Percentiles rank a stretch among this genome's conserved stretches.
Evolutionary conservation across 2,329 filamentous ascomycete species (phyloP).

Genomic region (Nemania sp.): DNA sequence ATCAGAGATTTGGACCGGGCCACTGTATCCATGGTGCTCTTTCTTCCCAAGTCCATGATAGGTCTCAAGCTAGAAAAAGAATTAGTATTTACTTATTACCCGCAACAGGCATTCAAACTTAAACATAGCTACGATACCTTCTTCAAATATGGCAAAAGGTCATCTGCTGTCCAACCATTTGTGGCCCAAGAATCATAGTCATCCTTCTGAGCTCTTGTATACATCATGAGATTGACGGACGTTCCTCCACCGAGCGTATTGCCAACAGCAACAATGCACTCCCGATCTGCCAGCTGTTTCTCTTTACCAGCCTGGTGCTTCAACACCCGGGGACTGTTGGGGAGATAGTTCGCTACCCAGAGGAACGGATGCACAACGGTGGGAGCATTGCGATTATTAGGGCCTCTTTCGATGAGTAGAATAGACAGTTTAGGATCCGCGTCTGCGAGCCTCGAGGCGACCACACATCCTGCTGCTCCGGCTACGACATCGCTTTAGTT

Average conservation of each 20-base stretch:
- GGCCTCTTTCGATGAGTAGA: slow-evolving; percentile 23
- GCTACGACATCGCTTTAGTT: too few species aligned
- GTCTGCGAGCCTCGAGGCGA: slow-evolving; percentile 20
- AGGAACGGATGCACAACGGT: neutral
- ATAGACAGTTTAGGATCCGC: slow-evolving; percentile 13
- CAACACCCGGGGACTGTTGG: neutral
- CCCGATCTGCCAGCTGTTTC: neutral
- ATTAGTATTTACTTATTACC: too few species aligned
- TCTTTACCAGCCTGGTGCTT: neutral
- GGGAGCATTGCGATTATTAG: neutral
- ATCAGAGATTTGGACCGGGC: slow-evolving; percentile 43
- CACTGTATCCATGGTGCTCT: slow-evolving; percentile 50
- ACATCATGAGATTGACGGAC: slow-evolving; percentile 52
- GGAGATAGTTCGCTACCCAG: neutral
- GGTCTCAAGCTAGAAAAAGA: slow-evolving; percentile 13
- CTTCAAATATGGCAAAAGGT: slow-evolving; percentile 53
- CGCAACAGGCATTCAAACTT: too few species aligned
- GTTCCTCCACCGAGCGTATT: slow-evolving; percentile 54
- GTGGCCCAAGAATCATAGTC: slow-evolving; percentile 38
- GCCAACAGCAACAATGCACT: neutral
- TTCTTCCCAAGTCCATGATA: slow-evolving; percentile 37
- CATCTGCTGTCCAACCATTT: slow-evolving; percentile 33
- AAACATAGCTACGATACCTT: too few species aligned
- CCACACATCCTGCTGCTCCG: slow-evolving; percentile 18
- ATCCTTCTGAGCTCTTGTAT: slow-evolving; percentile 36